phyloP scores from a whole-genome alignment of 805 yeast genomes.

The Kodamaea restingae region DNA sequence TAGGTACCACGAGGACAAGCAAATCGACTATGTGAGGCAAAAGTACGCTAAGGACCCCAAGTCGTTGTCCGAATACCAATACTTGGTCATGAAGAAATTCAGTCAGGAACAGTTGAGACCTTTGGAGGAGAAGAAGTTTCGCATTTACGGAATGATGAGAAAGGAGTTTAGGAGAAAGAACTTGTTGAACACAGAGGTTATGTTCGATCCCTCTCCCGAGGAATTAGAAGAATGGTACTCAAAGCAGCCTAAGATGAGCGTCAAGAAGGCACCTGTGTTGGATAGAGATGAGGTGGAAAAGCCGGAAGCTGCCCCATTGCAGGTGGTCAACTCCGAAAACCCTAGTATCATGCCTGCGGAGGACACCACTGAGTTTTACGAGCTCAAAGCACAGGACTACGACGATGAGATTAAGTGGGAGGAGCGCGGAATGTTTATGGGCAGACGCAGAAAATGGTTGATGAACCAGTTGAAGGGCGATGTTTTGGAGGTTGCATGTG shows the following conservation, averaged over 20 bases:
- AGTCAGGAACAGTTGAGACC: slow-evolving; percentile 57
- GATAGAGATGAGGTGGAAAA: slow-evolving; percentile 11
- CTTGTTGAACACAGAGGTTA: slow-evolving; percentile 26
- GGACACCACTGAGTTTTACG: slow-evolving; percentile 80
- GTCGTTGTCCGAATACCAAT: slow-evolving; percentile 58
- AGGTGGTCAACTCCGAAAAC: slow-evolving; percentile 32
- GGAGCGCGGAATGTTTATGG: slow-evolving; percentile 57
- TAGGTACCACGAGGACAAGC: slow-evolving; percentile 60
- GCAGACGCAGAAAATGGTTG: slow-evolving; percentile 69
- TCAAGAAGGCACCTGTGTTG: slow-evolving; percentile 23
- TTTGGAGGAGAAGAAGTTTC: slow-evolving; percentile 56
- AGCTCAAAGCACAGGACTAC: slow-evolving; percentile 71
- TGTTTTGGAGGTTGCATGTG: slow-evolving; percentile 90
- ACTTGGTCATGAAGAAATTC: slow-evolving; percentile 56
- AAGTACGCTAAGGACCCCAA: slow-evolving; percentile 35
- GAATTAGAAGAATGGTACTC: slow-evolving; percentile 41
- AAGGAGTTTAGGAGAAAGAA: slow-evolving; percentile 41
- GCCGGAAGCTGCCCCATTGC: slow-evolving; percentile 13
- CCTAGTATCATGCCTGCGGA: slow-evolving; percentile 57
- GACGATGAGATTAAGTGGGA: slow-evolving; percentile 78
- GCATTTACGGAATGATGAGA: slow-evolving; percentile 54
- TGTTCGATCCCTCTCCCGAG: slow-evolving; percentile 40
- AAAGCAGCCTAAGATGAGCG: slow-evolving; percentile 26
- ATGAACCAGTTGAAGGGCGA: slow-evolving; percentile 81
- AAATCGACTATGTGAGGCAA: slow-evolving; percentile 40